Percentiles rank a stretch among this genome's conserved stretches.
These are phyloP conservation scores for Herpetomonas samuelpessoai DNA, from an alignment of 208 protist genomes.

Conservation along the genomic window DNA sequence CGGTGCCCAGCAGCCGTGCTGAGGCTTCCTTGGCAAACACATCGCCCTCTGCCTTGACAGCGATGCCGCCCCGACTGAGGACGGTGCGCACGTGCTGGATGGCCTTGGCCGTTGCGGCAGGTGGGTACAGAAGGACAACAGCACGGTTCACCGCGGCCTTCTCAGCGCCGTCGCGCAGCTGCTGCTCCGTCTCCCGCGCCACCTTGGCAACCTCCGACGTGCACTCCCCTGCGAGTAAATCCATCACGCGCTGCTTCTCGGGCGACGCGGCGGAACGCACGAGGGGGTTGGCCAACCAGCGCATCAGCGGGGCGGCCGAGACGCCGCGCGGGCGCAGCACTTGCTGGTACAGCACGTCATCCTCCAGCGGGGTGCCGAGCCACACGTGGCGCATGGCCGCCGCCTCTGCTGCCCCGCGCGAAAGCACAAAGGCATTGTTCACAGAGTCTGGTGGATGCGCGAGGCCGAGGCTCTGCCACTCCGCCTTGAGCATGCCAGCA, in stretches of 20 bases:
- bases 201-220: slow-evolving; percentile 36
- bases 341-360: slow-evolving; percentile 9
- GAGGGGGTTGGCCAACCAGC: not conserved
- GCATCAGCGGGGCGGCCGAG: slow-evolving; percentile 2
- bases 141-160: slow-evolving; percentile 28
- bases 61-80: slow-evolving; percentile 23
- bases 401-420: slow-evolving; percentile 56
- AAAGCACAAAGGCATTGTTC: slow-evolving; percentile 69
- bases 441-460: slow-evolving; percentile 39
- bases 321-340: slow-evolving; percentile 3
- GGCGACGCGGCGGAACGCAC: not conserved
- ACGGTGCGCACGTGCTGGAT: slow-evolving; percentile 29
- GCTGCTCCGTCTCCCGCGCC: slow-evolving; percentile 30
- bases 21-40: slow-evolving; percentile 29
- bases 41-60: slow-evolving; percentile 24
- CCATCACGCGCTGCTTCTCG: not conserved
- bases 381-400: slow-evolving; percentile 63
- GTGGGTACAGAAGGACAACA: slow-evolving; percentile 61
- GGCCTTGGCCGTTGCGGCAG: slow-evolving; percentile 21
- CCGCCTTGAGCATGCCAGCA: slow-evolving; percentile 36
- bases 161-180: slow-evolving; percentile 5
- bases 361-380: slow-evolving; percentile 25
- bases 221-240: not conserved
- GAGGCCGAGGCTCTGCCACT: slow-evolving; percentile 61
- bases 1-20: slow-evolving; percentile 20